Evolutionary conservation across 805 yeast genomes (phyloP).

Genomic region (Barnettozyma pratensis): DNA sequence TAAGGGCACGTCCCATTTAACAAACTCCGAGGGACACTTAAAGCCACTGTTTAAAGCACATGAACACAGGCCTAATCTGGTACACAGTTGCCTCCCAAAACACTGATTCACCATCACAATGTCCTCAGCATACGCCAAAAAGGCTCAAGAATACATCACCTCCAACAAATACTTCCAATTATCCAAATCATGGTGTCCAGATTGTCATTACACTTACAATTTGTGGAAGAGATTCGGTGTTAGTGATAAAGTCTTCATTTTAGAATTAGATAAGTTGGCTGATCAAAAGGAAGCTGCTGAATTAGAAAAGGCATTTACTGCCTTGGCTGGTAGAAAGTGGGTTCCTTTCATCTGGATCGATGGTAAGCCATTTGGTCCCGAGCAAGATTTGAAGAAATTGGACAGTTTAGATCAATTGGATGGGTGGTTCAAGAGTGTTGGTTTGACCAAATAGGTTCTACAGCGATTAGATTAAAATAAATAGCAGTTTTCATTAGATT

Average conservation of each 20-base stretch:
- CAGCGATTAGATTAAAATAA: not conserved
- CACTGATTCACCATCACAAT: not conserved
- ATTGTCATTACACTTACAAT: conserved; percentile 58
- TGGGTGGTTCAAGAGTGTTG: conserved; percentile 18
- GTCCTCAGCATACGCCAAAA: conserved; percentile 1
- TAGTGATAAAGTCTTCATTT: conserved; percentile 40
- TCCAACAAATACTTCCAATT: conserved; percentile 49
- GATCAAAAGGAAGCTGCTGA: conserved; percentile 44
- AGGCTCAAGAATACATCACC: conserved; percentile 42
- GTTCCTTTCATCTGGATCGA: conserved; percentile 65
- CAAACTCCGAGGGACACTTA: too few relatives aligned
- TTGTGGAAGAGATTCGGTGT: conserved; percentile 52
- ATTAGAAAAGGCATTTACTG: conserved; percentile 51
- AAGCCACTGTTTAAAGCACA: too few relatives aligned
- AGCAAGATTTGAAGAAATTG: conserved; percentile 36
- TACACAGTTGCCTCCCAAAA: too few relatives aligned
- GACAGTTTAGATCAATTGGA: conserved; percentile 22
- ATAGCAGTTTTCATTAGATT: not conserved
- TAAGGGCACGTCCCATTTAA: too few relatives aligned
- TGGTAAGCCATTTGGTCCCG: conserved; percentile 56
- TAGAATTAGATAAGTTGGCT: conserved; percentile 54
- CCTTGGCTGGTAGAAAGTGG: conserved; percentile 56
- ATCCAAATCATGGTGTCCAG: conserved; percentile 77
- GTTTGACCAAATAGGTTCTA: conserved; percentile 9
- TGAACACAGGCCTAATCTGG: too few relatives aligned